Base-by-base conservation (phyloP, 108 stramenopile species). In the Cyclotella baltica region DNA sequence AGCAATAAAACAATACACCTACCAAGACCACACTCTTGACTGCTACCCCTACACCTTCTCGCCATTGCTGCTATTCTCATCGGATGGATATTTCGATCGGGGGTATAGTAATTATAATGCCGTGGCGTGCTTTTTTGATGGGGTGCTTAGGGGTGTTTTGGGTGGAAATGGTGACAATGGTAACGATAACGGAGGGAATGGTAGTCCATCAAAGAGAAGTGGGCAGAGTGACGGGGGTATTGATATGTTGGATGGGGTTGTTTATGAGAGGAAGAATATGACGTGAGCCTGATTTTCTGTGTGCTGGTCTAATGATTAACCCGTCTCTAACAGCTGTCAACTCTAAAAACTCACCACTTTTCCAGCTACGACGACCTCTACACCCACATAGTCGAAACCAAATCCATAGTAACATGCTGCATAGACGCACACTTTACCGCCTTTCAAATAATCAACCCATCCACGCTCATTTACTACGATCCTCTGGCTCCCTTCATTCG, bases 371-470 rank as follows among this genome's bases (percentile, higher is more conserved):
- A 87, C 46, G 86, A 87, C 27, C 75, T 87, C 3, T 80, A 75
- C 76, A 80, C 76, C 35, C 58, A 83, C 64, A 55, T 86, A 0
- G 68, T 68, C 37, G 30, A 59, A 38, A 80, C 62, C 38, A 31
- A 81, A 66, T 80, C 63, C 35, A 55, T 86, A 22, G 86, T 87
- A 33, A 87, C 83, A 43, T 87, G 83, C 84, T 84, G 86, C 76
- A 83, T 87, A 75, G 86, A 87, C 47, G 75, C 86, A 22, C 86
- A 87, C 80, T 87, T 87, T 43, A 87, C 86, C 15, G 75, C 86
- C 40, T 87, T 87, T 46, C 81, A 87, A 70, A 65, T 81, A 13
- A 62, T 87, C 30, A 64, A 65, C 38, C 50, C 80, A 13, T 25
- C 35, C 15, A 56, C 56, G 9, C 55, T 87, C 6, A 23, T 87